Evolutionary conservation across 192 early-diverging fungal species (phyloP), one percentile per base, ranked within the genome.

Genomic region (Backusella tarrabulga): DNA sequence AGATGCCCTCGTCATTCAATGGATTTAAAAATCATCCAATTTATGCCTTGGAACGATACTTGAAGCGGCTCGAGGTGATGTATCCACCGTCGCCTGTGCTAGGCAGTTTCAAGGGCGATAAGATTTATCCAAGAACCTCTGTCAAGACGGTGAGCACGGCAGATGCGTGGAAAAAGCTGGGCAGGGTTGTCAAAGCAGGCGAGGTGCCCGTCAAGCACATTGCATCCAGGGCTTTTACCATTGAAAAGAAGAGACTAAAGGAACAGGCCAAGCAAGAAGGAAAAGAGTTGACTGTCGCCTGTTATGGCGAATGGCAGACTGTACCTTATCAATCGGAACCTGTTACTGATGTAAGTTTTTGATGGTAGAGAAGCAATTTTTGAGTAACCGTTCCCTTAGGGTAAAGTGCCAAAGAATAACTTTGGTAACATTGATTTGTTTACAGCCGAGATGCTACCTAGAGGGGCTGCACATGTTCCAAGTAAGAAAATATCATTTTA

Each of bases 241-340:
- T 88, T 29, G 78, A 79, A 23, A 84, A 85, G 54, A 84, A 79
- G 63, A 79, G 89, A 19, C 36, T 77, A 12, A 63, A 74, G 46
- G 81, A 81, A 68, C 73, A 81, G 71, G 73, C 84, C 3, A 75
- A 76, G 77, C 79, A 36, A 44, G 67, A 72, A 36, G 77, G 77
- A 0, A 67, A 83, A 29, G 72, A 73, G 52, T 42, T 84, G 34
- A 76, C 83, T 73, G 81, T 84, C 2, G 85, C 81, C 9, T 83
- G 95, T 35, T 98, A 88, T 80, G 97, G 92, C 38, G 91, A 92
- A 71, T 98, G 95, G 96, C 96, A 99, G 83, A 98, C 96, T 11
- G 86, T 88, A 41, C 74, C 79, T 17, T 93, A 92, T 80, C 68
- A 80, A 29, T 83, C 95, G 0, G 83, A 86, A 50, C 87, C 88